Evolutionary conservation across 352 stramenopile genomes (phyloP).

Genomic region (Elongisporangium anandrum): DNA sequence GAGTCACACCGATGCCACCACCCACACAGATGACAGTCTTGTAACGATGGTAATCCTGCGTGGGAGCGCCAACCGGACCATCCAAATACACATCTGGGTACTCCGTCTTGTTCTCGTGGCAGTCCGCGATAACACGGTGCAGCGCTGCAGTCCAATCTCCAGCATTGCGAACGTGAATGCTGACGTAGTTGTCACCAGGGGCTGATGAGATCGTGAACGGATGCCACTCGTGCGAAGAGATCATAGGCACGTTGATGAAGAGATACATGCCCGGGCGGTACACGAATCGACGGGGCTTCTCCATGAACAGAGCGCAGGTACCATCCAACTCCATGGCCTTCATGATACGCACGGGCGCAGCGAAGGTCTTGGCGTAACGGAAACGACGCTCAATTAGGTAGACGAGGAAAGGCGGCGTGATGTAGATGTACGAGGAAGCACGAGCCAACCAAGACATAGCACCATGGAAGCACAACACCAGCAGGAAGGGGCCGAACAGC

Average conservation of each 20-base stretch:
- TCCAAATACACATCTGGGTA: constrained; percentile 76
- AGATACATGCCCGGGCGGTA: constrained; percentile 84
- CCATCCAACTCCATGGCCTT: constrained; percentile 61
- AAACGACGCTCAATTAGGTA: constrained; percentile 72
- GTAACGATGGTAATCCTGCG: constrained; percentile 74
- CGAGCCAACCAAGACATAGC: constrained; percentile 58
- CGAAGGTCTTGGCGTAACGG: constrained; percentile 70
- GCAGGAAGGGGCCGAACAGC: constrained; percentile 64
- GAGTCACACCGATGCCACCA: constrained; percentile 78
- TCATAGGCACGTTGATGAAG: constrained; percentile 81
- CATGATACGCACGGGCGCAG: constrained; percentile 56
- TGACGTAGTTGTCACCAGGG: constrained; percentile 78
- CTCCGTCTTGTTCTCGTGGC: constrained; percentile 52
- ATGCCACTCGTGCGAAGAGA: constrained; percentile 87
- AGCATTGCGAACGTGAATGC: constrained; percentile 69
- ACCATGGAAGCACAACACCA: constrained; percentile 63
- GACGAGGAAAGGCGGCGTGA: constrained; percentile 55
- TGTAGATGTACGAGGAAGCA: constrained; percentile 59
- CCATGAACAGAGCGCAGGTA: constrained; percentile 70
- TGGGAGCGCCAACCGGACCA: constrained; percentile 65
- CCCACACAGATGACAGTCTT: constrained; percentile 72
- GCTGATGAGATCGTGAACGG: constrained; percentile 90
- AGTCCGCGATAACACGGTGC: constrained; percentile 50
- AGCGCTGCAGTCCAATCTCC: constrained; percentile 75
- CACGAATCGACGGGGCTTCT: constrained; percentile 68